Evolutionary conservation across 2,329 filamentous ascomycete species (phyloP).

Genomic region (Colletotrichum sp.): DNA sequence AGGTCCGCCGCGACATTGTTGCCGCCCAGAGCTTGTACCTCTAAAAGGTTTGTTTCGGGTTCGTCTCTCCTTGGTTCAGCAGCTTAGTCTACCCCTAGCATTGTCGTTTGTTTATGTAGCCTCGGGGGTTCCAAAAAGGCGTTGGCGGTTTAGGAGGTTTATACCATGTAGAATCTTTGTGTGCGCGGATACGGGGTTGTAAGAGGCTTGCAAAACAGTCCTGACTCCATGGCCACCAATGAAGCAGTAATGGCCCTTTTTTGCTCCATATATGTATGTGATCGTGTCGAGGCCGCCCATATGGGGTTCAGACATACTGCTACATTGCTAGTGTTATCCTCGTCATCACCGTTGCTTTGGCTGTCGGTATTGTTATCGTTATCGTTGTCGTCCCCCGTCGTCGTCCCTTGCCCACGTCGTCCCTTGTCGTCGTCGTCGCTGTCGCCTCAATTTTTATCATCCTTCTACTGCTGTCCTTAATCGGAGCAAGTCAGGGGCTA

Average conservation of each 20-base stretch:
- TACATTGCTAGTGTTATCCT: not conserved
- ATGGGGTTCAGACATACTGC: not conserved
- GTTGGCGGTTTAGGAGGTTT: slow-evolving; percentile 4
- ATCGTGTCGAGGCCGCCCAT: not conserved
- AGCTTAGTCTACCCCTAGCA: not conserved
- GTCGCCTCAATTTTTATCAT: not conserved
- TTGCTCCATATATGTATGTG: not conserved
- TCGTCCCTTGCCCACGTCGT: not conserved
- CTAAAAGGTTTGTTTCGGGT: slow-evolving; percentile 45
- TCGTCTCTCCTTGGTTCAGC: not conserved
- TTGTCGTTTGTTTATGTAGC: slow-evolving; percentile 14
- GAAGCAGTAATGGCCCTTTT: slow-evolving; percentile 22
- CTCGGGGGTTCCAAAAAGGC: not conserved
- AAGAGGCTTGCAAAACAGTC: not conserved
- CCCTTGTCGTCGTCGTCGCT: not conserved
- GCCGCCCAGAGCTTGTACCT: slow-evolving; percentile 93
- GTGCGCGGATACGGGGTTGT: slow-evolving; percentile 7
- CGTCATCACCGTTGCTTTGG: no score
- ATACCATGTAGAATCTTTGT: slow-evolving; percentile 19
- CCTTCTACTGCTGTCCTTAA: not conserved
- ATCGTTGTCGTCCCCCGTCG: not conserved
- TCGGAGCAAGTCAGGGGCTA: not conserved
- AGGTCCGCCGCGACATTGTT: slow-evolving; percentile 92
- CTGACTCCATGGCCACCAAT: slow-evolving; percentile 19
- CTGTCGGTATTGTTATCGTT: not conserved